Evolutionary conservation across 306 rosid species (phyloP).

Genomic region (Vigna hirtella): DNA sequence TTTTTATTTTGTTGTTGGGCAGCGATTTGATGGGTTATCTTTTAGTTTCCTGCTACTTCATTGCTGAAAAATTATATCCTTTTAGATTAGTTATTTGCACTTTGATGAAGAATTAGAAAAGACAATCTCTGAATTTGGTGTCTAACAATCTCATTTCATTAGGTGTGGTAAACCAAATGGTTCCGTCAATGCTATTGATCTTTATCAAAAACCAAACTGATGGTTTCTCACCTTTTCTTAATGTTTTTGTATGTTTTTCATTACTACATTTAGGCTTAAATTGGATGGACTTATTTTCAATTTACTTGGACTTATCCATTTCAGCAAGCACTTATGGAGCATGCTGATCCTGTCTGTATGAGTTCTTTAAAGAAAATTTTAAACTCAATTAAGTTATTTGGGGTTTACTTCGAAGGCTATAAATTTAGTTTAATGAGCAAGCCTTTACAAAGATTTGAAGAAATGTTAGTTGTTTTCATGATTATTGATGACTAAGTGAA

Average conservation of each 20-base stretch:
- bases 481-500: neutral
- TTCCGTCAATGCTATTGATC: neutral
- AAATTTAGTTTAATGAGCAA: neutral
- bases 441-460: neutral
- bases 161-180: neutral
- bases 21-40: neutral
- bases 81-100: neutral
- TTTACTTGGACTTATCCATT: neutral
- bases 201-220: neutral
- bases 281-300: neutral
- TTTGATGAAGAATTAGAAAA: neutral
- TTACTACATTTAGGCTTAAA: neutral
- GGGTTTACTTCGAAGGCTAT: neutral
- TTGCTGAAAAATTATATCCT: neutral
- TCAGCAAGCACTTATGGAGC: neutral
- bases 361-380: neutral
- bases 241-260: neutral
- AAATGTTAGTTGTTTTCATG: neutral
- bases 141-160: neutral
- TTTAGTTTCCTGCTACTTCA: neutral
- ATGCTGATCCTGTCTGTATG: neutral
- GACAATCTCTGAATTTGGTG: neutral
- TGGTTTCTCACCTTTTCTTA: neutral
- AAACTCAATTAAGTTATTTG: neutral
- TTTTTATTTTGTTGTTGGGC: neutral